These are phyloP conservation scores for Nakazawaea holstii DNA, from an alignment of 805 yeast species.

Conservation along the genomic window DNA sequence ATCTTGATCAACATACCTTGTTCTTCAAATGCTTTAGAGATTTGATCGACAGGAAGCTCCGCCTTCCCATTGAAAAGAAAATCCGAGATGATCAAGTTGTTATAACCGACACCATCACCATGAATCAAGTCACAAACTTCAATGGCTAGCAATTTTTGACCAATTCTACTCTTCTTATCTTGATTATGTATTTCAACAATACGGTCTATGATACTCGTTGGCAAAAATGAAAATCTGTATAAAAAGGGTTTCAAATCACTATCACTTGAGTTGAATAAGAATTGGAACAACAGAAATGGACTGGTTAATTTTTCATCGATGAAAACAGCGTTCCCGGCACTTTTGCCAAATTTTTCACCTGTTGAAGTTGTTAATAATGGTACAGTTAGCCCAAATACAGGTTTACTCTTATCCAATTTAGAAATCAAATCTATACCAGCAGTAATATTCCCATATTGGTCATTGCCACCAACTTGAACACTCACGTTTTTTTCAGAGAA, in stretches of 20 bases:
- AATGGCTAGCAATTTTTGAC: slow-evolving; percentile 72
- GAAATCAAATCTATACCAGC: slow-evolving; percentile 90
- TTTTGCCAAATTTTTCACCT: slow-evolving; percentile 94
- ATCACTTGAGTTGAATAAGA: slow-evolving; percentile 75
- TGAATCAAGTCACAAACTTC: slow-evolving; percentile 87
- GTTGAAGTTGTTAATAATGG: slow-evolving; percentile 83
- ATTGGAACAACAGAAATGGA: slow-evolving; percentile 80
- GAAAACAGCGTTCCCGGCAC: slow-evolving; percentile 95
- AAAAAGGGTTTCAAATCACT: slow-evolving; percentile 65
- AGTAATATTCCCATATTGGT: slow-evolving; percentile 97
- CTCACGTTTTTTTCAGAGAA: slow-evolving; percentile 52
- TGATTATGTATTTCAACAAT: slow-evolving; percentile 46
- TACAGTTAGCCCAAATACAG: slow-evolving; percentile 75
- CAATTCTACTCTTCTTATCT: slow-evolving; percentile 62
- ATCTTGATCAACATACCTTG: slow-evolving; percentile 49
- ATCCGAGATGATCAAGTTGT: slow-evolving; percentile 62
- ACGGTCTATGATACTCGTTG: slow-evolving; percentile 50
- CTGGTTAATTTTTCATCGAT: slow-evolving; percentile 70
- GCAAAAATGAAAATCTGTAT: slow-evolving; percentile 75
- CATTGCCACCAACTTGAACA: slow-evolving; percentile 92
- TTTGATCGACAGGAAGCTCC: slow-evolving; percentile 39
- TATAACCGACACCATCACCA: slow-evolving; percentile 70
- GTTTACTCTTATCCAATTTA: slow-evolving; percentile 33
- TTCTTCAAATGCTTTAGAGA: slow-evolving; percentile 49
- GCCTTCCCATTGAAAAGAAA: slow-evolving; percentile 41